Evolutionary conservation across 192 early-diverging fungal species (phyloP).

Genomic region (Mortierella alpina): DNA sequence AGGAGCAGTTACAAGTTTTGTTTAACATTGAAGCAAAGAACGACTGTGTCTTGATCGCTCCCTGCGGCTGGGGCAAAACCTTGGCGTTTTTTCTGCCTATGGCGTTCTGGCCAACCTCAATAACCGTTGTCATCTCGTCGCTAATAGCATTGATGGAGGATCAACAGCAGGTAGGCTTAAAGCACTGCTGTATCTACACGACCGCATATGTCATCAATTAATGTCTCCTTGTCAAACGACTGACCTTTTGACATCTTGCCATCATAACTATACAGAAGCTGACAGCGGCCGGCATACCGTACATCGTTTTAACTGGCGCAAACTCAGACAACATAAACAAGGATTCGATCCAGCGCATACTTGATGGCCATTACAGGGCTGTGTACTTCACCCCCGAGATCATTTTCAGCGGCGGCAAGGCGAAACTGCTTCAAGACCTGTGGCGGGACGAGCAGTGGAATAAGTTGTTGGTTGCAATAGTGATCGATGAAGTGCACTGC

Average conservation of each 20-base stretch:
- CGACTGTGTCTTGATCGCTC: no score
- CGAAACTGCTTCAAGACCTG: slow-evolving; percentile 4
- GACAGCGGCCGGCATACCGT: slow-evolving; percentile 10
- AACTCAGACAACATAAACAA: slow-evolving; percentile 4
- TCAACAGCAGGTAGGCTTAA: slow-evolving; percentile 25
- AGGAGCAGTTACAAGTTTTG: no score
- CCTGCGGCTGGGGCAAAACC: no score
- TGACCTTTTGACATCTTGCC: slow-evolving; percentile 6
- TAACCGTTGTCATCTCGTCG: slow-evolving; percentile 20
- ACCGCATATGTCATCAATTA: not conserved
- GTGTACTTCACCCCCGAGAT: slow-evolving; percentile 18
- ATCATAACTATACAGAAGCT: no score
- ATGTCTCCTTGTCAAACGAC: not conserved
- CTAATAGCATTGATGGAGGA: slow-evolving; percentile 25
- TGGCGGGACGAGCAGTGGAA: not conserved
- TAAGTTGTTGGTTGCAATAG: slow-evolving; percentile 7
- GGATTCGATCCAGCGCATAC: not conserved
- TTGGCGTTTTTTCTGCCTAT: no score
- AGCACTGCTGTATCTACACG: no score
- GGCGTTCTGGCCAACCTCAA: not conserved
- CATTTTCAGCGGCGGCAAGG: slow-evolving; percentile 3
- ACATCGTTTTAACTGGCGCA: slow-evolving; percentile 2
- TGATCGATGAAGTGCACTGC: slow-evolving; percentile 20
- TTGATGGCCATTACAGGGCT: slow-evolving; percentile 19
- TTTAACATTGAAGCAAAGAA: no score